phyloP scores from a whole-genome alignment of 257 asterid genomes.

The Euphrasia confusa region DNA sequence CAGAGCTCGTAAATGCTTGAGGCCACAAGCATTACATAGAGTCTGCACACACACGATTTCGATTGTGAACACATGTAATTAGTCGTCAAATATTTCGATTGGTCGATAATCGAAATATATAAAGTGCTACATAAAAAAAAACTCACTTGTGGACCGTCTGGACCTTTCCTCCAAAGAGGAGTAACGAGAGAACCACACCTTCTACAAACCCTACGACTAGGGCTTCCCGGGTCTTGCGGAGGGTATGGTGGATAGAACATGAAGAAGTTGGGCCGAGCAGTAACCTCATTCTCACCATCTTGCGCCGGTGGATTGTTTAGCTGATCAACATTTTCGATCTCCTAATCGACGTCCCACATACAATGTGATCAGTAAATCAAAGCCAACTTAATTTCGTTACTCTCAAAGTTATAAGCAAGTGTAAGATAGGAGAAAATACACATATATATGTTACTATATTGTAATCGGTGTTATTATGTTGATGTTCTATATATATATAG shows the following conservation, averaged over 20 bases:
- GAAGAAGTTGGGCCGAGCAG: neutral
- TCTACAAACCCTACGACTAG: neutral
- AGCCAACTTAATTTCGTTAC: neutral
- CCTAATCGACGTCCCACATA: neutral
- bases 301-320: no score
- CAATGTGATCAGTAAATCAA: neutral
- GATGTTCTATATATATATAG: neutral
- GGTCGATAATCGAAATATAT: neutral
- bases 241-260: neutral
- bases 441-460: no score
- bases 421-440: no score
- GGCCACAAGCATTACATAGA: constrained; percentile 24
- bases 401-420: no score
- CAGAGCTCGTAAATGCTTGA: neutral
- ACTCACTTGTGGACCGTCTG: neutral
- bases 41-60: constrained; percentile 11
- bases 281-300: no score
- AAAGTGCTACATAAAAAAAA: neutral
- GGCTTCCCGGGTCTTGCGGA: neutral
- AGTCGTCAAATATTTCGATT: neutral
- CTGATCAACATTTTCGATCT: no score
- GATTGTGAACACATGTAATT: no score
- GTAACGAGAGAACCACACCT: neutral
- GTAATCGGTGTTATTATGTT: neutral
- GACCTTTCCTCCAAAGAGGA: neutral